These are phyloP conservation scores for Mollisiaceae sp. DNA, from an alignment of 2,329 filamentous ascomycete genomes.

Conservation along the genomic window DNA sequence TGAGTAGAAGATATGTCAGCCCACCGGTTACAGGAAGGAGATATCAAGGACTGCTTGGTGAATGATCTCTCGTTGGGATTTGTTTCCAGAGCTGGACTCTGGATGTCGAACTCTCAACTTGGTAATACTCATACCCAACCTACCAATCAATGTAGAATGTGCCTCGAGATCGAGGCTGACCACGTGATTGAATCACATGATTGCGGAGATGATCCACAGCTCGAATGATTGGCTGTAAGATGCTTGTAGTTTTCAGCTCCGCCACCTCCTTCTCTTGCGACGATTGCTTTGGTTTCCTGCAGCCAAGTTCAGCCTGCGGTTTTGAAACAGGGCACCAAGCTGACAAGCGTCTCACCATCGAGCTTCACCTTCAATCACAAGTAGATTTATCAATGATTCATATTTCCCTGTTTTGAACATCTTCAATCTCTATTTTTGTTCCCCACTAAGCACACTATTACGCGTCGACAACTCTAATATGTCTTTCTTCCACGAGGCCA, in stretches of 20 bases:
- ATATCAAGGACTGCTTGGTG: slow-evolving; percentile 4
- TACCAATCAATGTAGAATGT: not conserved
- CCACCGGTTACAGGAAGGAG: slow-evolving; percentile 23
- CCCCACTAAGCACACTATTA: not conserved
- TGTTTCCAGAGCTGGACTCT: slow-evolving; percentile 7
- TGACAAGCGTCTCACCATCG: slow-evolving; percentile 5
- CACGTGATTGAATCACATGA: slow-evolving; percentile 2
- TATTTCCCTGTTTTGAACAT: not conserved
- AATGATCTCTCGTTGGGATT: not conserved
- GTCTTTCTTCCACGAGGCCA: slow-evolving; percentile 32
- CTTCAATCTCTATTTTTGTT: not conserved
- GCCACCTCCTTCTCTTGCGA: slow-evolving; percentile 8
- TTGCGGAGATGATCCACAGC: not conserved
- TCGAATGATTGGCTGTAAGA: not conserved
- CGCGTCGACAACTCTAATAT: slow-evolving; percentile 20
- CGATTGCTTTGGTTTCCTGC: not conserved
- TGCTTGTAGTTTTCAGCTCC: not conserved
- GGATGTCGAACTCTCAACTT: not conserved
- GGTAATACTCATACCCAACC: no score
- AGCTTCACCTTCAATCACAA: not conserved
- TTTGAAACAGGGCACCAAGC: slow-evolving; percentile 5
- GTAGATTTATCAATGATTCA: not conserved
- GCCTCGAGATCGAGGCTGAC: not conserved
- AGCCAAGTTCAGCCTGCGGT: slow-evolving; percentile 1
- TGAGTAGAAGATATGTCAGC: slow-evolving; percentile 30